phyloP scores from a whole-genome alignment of 1,139 yeast species.

The Candida labiduridarum region DNA sequence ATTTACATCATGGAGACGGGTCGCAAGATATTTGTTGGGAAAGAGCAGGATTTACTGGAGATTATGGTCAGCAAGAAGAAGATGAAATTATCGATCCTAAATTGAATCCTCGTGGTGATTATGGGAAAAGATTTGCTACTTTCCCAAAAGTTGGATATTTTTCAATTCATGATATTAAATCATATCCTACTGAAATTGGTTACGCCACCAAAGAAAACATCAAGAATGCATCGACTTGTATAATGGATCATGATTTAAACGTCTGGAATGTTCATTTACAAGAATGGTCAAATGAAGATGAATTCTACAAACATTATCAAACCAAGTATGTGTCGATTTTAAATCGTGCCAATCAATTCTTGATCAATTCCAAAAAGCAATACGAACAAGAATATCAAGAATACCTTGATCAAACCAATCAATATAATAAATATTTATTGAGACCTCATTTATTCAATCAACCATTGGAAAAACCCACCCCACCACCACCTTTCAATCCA shows the following conservation, averaged over 20 bases:
- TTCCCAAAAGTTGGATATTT: conserved; percentile 79
- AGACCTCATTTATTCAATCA: conserved; percentile 33
- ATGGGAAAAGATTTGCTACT: conserved; percentile 54
- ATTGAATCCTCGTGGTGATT: conserved; percentile 47
- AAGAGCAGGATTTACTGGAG: conserved; percentile 63
- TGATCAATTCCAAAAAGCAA: conserved; percentile 51
- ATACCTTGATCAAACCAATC: conserved; percentile 29
- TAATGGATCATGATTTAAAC: conserved; percentile 76
- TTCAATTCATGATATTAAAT: conserved; percentile 82
- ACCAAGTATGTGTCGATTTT: conserved; percentile 64
- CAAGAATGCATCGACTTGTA: conserved; percentile 77
- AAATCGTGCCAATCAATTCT: conserved; percentile 68
- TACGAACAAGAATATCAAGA: conserved; percentile 42
- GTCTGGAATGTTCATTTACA: conserved; percentile 87
- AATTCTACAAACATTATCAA: conserved; percentile 66
- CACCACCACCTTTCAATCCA: conserved; percentile 65
- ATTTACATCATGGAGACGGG: conserved; percentile 92
- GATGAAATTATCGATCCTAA: conserved; percentile 37
- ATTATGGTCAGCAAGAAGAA: conserved; percentile 48
- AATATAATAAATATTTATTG: conserved; percentile 30
- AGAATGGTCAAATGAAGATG: conserved; percentile 62
- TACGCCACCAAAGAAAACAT: conserved; percentile 73
- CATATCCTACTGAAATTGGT: conserved; percentile 83
- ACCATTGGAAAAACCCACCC: conserved; percentile 28
- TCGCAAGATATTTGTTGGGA: conserved; percentile 88